Percentiles rank a stretch among this genome's conserved stretches.
These are phyloP conservation scores for Stygiomarasmius scandens DNA, from an alignment of 1,284 basidiomycete species.

Conservation along the genomic window DNA sequence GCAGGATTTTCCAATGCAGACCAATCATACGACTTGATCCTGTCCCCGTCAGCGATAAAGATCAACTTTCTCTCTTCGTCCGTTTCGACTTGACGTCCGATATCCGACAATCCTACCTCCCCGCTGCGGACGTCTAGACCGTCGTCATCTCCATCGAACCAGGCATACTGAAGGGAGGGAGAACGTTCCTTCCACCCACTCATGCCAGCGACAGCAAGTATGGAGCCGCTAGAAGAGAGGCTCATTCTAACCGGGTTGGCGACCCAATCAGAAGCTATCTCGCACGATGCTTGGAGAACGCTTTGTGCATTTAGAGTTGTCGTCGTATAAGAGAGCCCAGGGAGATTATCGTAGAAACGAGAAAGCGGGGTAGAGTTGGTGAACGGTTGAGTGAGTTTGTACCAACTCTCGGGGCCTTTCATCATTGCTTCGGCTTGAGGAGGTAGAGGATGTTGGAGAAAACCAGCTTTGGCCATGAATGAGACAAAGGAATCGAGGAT, in stretches of 20 bases:
- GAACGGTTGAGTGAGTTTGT: not conserved
- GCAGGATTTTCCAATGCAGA: slow-evolving; percentile 6
- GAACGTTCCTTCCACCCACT: slow-evolving; percentile 10
- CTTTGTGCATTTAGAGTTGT: not conserved
- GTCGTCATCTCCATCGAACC: not conserved
- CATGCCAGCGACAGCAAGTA: not conserved
- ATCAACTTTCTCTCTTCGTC: slow-evolving; percentile 31
- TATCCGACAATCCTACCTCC: slow-evolving; percentile 20
- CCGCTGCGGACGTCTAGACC: slow-evolving; percentile 3
- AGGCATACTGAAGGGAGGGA: slow-evolving; percentile 1
- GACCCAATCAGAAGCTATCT: not conserved
- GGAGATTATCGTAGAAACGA: not conserved
- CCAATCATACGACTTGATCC: slow-evolving; percentile 35
- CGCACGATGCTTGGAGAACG: not conserved
- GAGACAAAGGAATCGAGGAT: not conserved
- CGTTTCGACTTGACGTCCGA: slow-evolving; percentile 19
- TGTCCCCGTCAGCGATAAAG: slow-evolving; percentile 28
- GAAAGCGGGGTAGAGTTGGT: not conserved
- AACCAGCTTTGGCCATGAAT: not conserved
- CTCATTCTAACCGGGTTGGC: not conserved
- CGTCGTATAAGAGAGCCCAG: not conserved
- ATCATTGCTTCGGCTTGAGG: too few species aligned
- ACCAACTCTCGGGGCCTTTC: not conserved
- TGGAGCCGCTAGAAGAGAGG: not conserved
- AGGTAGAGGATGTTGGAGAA: not conserved